Evolutionary conservation across 805 yeast genomes (phyloP), one percentile per base, ranked within the genome.

Genomic region (Tetrapisispora fleetii): DNA sequence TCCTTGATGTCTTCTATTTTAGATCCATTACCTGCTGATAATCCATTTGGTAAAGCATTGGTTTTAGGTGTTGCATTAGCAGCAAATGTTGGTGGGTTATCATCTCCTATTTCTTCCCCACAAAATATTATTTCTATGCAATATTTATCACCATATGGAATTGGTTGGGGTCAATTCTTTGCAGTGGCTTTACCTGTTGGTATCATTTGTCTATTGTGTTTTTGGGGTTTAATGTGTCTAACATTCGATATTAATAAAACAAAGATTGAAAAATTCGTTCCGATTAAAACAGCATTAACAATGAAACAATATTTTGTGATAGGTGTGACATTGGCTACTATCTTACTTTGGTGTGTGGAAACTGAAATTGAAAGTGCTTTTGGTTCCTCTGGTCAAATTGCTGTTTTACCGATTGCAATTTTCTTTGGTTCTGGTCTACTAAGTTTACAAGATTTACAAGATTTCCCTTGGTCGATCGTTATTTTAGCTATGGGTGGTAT

Each of bases 401-500:
- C 97, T 1, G 74, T 89, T 36, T 70, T 90, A 28, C 97, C 98
- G 8, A 78, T 91, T 48, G 81, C 87, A 18, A 67, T 89, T 27
- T 83, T 93, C 61, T 91, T 91, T 62, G 98, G 96, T 17, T 79
- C 96, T 0, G 96, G 96, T 1, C 64, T 90, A 33, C 69, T 91
- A 52, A 75, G 85, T 5, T 81, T 90, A 1, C 85, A 86, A 42
- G 98, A 93, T 64, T 83, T 91, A 63, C 90, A 91, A 67, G 85
- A 87, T 62, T 91, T 91, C 67, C 87, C 96, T 28, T 91, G 99
- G 99, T 85, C 95, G 4, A 91, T 93, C 59, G 95, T 93, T 21
- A 80, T 90, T 41, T 73, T 91, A 52, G 97, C 98, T 11, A 91
- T 91, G 98, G 99, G 99, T 37, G 97, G 98, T 56, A 76, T 91